Evolutionary conservation across 495 filamentous ascomycete species (phyloP), one percentile per base, ranked within the genome.

Genomic region (Hypoxylon cercidicola): DNA sequence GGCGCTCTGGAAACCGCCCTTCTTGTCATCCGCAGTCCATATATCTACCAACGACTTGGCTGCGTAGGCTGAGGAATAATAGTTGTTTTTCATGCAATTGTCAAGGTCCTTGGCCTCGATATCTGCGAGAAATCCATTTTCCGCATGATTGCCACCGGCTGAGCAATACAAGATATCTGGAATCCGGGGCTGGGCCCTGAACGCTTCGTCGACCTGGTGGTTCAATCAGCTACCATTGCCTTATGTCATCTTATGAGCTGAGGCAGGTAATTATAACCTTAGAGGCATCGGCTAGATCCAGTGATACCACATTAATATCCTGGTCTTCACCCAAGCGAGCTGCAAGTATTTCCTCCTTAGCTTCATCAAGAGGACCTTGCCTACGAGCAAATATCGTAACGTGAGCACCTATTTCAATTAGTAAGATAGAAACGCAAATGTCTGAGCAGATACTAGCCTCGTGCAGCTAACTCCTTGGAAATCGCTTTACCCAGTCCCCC

Each of bases 71-170:
- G 69, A 52, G 0, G 75, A 45, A 19, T 69, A 70, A 64, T 79
- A 79, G 46, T 79, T 78, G 13, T 54, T 53, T 12, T 72, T 68
- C 65, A 79, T 64, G 64, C 76, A 78, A 21, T 50, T 51, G 9
- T 60, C 68, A 30, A 79, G 62, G 8, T 58, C 55, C 3, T 70
- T 20, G 6, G 75, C 55, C 19, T 55, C 54, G 35, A 78, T 72
- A 39, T 77, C 72, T 30, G 69, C 72, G 10, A 79, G 59, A 44
- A 77, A 78, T 16, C 77, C 75, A 32, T 74, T 65, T 48, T 79
- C 66, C 1, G 62, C 53, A 49, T 70, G 55, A 2, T 72, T 73
- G 8, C 77, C 74, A 39, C 77, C 77, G 8, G 75, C 75, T n/a
- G 70, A 61, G 60, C 74, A 77, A 56, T 74, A 73, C 28, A 79